Evolutionary conservation across 192 early-diverging fungal species (phyloP).

Genomic region (Irineochytrium annulatum): DNA sequence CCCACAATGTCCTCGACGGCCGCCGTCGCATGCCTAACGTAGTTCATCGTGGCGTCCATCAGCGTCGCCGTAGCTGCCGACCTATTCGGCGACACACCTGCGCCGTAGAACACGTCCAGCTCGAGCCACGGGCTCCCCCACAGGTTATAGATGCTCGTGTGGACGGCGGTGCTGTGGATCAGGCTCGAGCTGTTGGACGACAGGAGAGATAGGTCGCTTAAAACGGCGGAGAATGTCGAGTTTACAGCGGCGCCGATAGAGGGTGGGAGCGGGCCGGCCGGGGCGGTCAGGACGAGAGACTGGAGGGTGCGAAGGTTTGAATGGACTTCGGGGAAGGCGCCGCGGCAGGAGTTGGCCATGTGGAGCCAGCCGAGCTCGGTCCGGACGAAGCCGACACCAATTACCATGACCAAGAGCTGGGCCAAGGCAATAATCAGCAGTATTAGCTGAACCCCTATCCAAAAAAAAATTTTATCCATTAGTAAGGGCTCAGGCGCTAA

Average conservation of each 20-base stretch:
- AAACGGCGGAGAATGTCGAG: too few relatives aligned
- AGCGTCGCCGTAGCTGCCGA: conserved; percentile 2
- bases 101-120: background rate
- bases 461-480: background rate
- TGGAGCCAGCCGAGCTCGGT: conserved; percentile 5
- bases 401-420: conserved; percentile 14
- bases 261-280: too few relatives aligned
- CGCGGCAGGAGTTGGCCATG: conserved; percentile 5
- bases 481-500: background rate
- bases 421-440: conserved; percentile 5
- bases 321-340: conserved; percentile 6
- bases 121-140: too few relatives aligned
- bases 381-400: conserved; percentile 1
- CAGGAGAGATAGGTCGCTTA: too few relatives aligned
- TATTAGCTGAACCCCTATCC: conserved; percentile 15
- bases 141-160: too few relatives aligned
- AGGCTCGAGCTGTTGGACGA: too few relatives aligned
- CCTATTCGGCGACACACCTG: background rate
- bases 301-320: conserved; percentile 11
- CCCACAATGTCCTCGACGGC: background rate
- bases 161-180: too few relatives aligned
- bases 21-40: background rate
- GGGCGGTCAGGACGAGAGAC: background rate
- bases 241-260: too few relatives aligned
- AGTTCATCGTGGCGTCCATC: conserved; percentile 15